Evolutionary conservation across 345 rosid species (phyloP).

Genomic region (Atalantia buxifolia): DNA sequence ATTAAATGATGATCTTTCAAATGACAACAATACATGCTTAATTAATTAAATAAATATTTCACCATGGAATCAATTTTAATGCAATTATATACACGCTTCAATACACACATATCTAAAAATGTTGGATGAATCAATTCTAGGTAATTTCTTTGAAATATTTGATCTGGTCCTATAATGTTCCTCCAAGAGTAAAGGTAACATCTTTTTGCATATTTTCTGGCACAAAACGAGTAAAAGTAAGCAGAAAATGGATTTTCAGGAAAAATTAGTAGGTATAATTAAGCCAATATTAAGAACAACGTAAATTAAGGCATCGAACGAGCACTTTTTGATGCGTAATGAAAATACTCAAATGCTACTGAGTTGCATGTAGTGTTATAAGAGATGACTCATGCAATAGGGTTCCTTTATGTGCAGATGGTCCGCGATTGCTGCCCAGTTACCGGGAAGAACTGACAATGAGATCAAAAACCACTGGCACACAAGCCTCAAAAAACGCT

Average conservation of each 20-base stretch:
- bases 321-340: too few relatives aligned
- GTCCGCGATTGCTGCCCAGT: slow-evolving; percentile 55
- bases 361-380: background rate
- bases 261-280: too few relatives aligned
- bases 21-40: background rate
- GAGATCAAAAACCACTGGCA: slow-evolving; percentile 72
- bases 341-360: too few relatives aligned
- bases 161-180: too few relatives aligned
- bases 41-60: background rate
- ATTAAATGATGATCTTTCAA: background rate
- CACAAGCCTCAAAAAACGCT: slow-evolving; percentile 46
- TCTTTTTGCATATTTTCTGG: background rate
- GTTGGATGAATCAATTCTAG: background rate
- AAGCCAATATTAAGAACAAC: too few relatives aligned
- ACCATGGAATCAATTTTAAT: background rate
- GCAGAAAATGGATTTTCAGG: background rate
- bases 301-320: too few relatives aligned
- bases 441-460: slow-evolving; percentile 60
- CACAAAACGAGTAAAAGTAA: background rate
- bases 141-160: too few relatives aligned
- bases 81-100: background rate
- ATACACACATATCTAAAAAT: background rate
- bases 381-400: background rate
- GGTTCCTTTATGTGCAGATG: slow-evolving; percentile 33
- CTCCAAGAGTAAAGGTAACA: background rate